Evolutionary conservation across 805 yeast species (phyloP).

Genomic region (Lipomyces spencermartinsiae): DNA sequence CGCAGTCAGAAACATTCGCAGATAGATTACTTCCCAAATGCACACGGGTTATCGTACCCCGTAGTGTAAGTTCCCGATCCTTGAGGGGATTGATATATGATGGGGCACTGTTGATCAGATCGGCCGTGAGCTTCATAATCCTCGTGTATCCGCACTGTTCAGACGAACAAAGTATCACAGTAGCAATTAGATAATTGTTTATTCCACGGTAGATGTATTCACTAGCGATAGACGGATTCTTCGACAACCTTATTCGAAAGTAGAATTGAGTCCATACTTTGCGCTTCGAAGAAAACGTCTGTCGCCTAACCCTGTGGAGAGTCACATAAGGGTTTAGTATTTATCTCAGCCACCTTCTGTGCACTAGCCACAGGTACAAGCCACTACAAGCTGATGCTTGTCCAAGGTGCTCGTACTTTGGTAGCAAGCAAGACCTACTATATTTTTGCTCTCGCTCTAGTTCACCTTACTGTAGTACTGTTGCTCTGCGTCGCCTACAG

Average conservation of each 20-base stretch:
- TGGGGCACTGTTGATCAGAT: constrained; percentile 57
- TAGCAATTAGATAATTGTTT: neutral
- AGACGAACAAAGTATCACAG: neutral
- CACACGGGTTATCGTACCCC: constrained; percentile 42
- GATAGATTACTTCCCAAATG: constrained; percentile 33
- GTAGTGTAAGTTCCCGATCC: constrained; percentile 53
- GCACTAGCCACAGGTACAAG: no score
- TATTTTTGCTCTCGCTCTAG: no score
- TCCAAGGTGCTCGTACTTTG: no score
- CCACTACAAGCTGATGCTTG: no score
- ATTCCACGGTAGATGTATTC: neutral
- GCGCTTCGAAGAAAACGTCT: neutral
- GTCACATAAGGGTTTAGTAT: no score
- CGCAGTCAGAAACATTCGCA: neutral
- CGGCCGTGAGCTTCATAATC: constrained; percentile 66
- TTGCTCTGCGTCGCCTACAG: no score
- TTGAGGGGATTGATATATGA: constrained; percentile 54
- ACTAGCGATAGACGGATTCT: neutral
- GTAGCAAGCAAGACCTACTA: no score
- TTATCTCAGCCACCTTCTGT: no score
- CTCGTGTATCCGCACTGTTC: neutral
- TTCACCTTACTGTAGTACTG: no score
- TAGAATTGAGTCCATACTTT: neutral
- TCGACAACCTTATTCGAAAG: neutral
- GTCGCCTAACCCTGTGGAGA: no score